Conservation (phyloP, 73 alveolate species). For the Paramecium primaurelia region DNA sequence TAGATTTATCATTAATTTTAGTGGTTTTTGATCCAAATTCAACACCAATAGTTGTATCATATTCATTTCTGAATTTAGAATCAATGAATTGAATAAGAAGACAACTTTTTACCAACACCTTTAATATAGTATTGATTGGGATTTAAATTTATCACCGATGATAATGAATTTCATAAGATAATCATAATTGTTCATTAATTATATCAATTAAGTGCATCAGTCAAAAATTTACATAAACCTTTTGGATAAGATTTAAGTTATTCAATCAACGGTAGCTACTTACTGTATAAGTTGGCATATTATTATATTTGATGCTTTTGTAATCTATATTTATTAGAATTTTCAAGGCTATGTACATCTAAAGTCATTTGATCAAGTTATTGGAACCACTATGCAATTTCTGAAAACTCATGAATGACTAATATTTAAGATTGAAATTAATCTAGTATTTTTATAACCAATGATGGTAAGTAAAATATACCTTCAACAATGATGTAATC, state of each 20-base stretch:
- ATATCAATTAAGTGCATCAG: not conserved
- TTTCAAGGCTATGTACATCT: not conserved
- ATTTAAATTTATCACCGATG: not conserved
- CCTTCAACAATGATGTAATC: not conserved
- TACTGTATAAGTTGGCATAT: not conserved
- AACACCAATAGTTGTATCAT: conserved; percentile 71
- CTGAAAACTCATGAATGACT: not conserved
- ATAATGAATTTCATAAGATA: not conserved
- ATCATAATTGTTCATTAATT: not conserved
- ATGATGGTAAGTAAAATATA: not conserved
- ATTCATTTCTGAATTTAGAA: conserved; percentile 53
- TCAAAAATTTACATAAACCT: not conserved
- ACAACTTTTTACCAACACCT: conserved; percentile 72
- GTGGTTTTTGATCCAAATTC: conserved; percentile 66
- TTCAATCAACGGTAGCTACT: not conserved
- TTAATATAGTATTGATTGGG: not conserved
- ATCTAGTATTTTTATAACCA: not conserved
- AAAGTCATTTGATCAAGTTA: not conserved
- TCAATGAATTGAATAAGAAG: conserved; percentile 64
- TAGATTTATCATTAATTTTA: not conserved
- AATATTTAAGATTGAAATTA: not conserved
- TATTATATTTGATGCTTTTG: not conserved
- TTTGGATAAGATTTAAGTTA: not conserved
- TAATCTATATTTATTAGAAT: not conserved
- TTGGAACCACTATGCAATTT: not conserved